Evolutionary conservation across 768 basidiomycete species (phyloP), one percentile per base, ranked within the genome.

Genomic region (Pisolithus orientalis): DNA sequence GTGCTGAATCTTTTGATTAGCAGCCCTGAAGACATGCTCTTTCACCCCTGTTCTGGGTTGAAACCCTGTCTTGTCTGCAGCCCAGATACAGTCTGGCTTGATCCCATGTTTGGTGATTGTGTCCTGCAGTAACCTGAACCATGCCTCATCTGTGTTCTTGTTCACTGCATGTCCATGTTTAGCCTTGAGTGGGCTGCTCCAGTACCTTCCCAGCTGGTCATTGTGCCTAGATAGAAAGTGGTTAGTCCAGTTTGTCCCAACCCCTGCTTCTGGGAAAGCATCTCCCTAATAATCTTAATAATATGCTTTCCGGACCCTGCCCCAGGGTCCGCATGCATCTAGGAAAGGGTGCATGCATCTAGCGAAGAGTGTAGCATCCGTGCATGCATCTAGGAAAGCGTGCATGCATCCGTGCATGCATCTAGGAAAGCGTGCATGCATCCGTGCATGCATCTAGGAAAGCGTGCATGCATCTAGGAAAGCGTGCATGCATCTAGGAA

Each of bases 81-180:
- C 62, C 52, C 53, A 63, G 5, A 54, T 43, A 8, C 55, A 62
- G 37, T 59, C 57, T 16, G 14, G 1, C 0, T 48, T 5, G 6
- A 61, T 53, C 0, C 52, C 8, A 2, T 49, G 16, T n/a, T 21
- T 24, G 2, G 57, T 8, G 8, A 69, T 29, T 16, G 55, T 55
- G 3, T 64, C 28, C 10, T 67, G 53, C 0, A 77, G 59, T 5
- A 77, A 44, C 10, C 63, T 53, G 53, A 63, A 76, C 53, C 61
- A 76, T 11, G 60, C 60, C 14, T 59, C 57, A 28, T 75, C 68
- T 2, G 66, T 70, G 6, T 53, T 38, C 6, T 65, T 62, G 51
- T 77, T 78, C 7, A 72, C 70, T 16, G 71, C 72, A 7, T 51
- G 57, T 0, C 66, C 73, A 25, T 65, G 58, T 39, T 66, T 62